Evolutionary conservation across 2,329 filamentous ascomycete genomes (phyloP).

Genomic region (Colletotrichum phormii): DNA sequence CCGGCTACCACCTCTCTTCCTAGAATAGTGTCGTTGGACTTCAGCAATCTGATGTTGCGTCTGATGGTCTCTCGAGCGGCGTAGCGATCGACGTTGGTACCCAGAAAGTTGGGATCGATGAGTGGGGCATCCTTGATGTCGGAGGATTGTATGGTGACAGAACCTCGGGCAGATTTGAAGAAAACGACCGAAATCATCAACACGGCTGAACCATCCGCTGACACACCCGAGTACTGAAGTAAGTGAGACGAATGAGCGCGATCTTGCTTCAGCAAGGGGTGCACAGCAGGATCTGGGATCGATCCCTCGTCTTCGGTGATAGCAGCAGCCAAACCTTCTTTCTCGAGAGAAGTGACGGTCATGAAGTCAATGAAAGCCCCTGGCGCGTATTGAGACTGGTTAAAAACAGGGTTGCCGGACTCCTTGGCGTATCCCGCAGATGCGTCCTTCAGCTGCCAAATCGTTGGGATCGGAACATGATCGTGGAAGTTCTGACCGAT

Average conservation of each 20-base stretch:
- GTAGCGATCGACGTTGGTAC: conserved; percentile 45
- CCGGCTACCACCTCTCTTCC: conserved; percentile 40
- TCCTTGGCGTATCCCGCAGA: conserved; percentile 46
- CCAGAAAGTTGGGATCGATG: conserved; percentile 46
- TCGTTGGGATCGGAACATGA: conserved; percentile 41
- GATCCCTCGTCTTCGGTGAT: conserved; percentile 49
- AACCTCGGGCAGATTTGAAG: conserved; percentile 44
- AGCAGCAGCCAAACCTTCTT: conserved; percentile 44
- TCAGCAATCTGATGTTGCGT: conserved; percentile 29
- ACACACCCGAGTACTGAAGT: conserved; percentile 14
- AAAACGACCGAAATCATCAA: conserved; percentile 32
- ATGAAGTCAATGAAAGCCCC: conserved; percentile 52
- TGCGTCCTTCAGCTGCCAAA: conserved; percentile 48
- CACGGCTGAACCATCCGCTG: conserved; percentile 1
- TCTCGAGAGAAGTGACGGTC: conserved; percentile 44
- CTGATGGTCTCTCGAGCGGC: conserved; percentile 37
- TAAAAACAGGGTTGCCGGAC: conserved; percentile 48
- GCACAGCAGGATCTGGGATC: conserved; percentile 43
- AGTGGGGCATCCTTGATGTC: conserved; percentile 38
- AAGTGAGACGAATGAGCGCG: conserved; percentile 13
- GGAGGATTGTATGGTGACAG: conserved; percentile 40
- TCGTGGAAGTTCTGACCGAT: conserved; percentile 6
- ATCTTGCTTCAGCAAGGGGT: conserved; percentile 46
- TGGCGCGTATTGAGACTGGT: conserved; percentile 47
- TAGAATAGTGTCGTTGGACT: conserved; percentile 5